phyloP scores from a whole-genome alignment of 805 yeast genomes.

The Starmerella apis region DNA sequence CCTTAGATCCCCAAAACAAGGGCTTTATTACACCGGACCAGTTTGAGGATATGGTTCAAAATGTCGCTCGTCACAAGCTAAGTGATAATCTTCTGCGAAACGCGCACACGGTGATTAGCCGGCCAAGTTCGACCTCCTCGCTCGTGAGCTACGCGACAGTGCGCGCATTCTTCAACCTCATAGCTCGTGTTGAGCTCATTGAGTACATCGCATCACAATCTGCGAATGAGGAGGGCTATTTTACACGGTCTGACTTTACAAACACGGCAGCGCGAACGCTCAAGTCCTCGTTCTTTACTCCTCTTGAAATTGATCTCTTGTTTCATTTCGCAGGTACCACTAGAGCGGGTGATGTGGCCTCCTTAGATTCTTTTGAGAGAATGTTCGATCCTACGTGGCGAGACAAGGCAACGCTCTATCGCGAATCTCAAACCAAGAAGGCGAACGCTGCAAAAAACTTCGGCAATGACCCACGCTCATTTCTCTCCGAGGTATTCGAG shows the following conservation, averaged over 20 bases:
- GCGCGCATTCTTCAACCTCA: constrained; percentile 37
- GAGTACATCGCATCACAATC: constrained; percentile 29
- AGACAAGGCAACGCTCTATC: constrained; percentile 31
- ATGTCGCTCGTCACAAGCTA: constrained; percentile 36
- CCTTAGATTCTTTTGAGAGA: constrained; percentile 31
- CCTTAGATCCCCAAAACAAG: constrained; percentile 31
- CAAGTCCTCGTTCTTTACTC: constrained; percentile 36
- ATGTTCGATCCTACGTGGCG: constrained; percentile 40
- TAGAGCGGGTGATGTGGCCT: constrained; percentile 27
- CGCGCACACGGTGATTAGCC: constrained; percentile 34
- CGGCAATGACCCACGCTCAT: constrained; percentile 32
- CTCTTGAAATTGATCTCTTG: constrained; percentile 37
- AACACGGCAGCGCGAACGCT: constrained; percentile 35
- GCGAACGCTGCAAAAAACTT: constrained; percentile 36
- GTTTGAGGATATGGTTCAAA: constrained; percentile 33
- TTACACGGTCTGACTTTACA: constrained; percentile 33
- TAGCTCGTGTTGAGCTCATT: constrained; percentile 36
- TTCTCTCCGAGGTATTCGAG: constrained; percentile 58
- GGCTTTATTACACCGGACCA: constrained; percentile 36
- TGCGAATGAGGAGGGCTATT: constrained; percentile 33
- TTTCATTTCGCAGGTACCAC: constrained; percentile 32
- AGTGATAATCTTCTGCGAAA: constrained; percentile 33
- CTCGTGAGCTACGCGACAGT: constrained; percentile 36
- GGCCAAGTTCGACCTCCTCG: constrained; percentile 26
- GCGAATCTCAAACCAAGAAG: constrained; percentile 28